Percentiles rank a stretch among this genome's conserved stretches.
Conservation (phyloP, 2,329 filamentous ascomycete genomes). For the Immersiporthe knoxdaviesiana region DNA sequence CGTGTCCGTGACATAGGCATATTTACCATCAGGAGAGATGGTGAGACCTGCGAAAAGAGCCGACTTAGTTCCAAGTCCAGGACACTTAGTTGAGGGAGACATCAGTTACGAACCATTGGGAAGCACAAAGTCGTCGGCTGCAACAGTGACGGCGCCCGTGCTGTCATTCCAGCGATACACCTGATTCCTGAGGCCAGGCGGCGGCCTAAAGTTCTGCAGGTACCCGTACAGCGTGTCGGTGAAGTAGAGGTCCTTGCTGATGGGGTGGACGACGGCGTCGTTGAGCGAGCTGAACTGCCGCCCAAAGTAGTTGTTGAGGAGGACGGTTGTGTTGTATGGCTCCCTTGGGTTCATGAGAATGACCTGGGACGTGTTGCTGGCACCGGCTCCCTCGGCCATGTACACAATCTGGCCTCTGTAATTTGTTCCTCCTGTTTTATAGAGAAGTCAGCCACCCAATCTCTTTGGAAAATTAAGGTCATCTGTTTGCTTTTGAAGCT, state of each 20-base stretch:
- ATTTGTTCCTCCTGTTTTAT: slow-evolving; percentile 50
- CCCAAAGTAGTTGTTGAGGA: slow-evolving; percentile 64
- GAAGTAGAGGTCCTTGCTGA: slow-evolving; percentile 64
- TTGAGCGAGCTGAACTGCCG: slow-evolving; percentile 64
- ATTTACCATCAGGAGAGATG: slow-evolving; percentile 54
- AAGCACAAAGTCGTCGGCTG: slow-evolving; percentile 59
- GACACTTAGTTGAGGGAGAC: too few relatives aligned
- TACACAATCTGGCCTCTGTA: slow-evolving; percentile 54
- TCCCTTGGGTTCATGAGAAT: slow-evolving; percentile 48
- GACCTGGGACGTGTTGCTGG: slow-evolving; percentile 43
- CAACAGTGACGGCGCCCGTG: slow-evolving; percentile 55
- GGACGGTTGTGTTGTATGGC: slow-evolving; percentile 55
- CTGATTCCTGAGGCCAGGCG: slow-evolving; percentile 58
- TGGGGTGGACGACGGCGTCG: slow-evolving; percentile 57
- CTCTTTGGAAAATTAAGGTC: neutral
- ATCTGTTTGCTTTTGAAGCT: neutral
- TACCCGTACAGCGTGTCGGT: slow-evolving; percentile 65
- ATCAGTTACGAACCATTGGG: slow-evolving; percentile 51
- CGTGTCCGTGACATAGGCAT: slow-evolving; percentile 59
- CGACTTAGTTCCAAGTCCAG: too few relatives aligned
- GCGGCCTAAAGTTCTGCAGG: slow-evolving; percentile 59
- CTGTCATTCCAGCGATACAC: slow-evolving; percentile 59
- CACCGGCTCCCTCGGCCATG: slow-evolving; percentile 54
- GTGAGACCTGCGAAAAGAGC: slow-evolving; percentile 45
- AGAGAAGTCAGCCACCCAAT: neutral